Percentiles rank a stretch among this genome's conserved stretches.
phyloP scores from a whole-genome alignment of 176 grass and related monocot species.

The Oryza meyeriana region DNA sequence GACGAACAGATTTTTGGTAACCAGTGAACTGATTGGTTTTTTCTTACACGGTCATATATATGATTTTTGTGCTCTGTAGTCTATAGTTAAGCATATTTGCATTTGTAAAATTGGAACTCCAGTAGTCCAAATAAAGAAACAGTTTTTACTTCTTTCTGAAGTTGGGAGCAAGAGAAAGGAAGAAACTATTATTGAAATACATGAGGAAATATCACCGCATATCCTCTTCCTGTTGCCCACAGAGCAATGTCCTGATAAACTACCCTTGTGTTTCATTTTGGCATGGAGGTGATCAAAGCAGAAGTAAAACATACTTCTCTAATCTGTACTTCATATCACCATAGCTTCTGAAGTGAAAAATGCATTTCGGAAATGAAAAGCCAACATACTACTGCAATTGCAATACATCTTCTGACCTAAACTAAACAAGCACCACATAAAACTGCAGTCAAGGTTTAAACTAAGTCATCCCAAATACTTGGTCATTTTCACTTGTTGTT shows the following conservation, averaged over 20 bases:
- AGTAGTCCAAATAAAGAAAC: neutral
- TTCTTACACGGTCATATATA: neutral
- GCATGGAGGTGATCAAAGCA: neutral
- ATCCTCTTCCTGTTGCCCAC: neutral
- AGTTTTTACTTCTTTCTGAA: neutral
- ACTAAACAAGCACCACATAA: neutral
- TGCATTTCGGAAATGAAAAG: neutral
- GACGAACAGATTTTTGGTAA: neutral
- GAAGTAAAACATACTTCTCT: neutral
- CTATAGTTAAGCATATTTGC: neutral
- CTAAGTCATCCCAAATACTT: neutral
- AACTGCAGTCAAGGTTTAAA: neutral
- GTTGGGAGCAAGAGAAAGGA: neutral
- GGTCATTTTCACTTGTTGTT: neutral
- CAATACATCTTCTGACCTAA: neutral
- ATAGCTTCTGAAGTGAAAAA: neutral
- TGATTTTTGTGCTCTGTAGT: neutral
- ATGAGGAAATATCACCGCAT: neutral
- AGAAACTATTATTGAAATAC: neutral
- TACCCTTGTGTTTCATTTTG: neutral
- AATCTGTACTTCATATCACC: neutral
- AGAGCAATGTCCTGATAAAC: neutral
- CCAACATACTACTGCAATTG: neutral
- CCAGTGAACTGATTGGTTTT: neutral
- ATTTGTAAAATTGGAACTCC: neutral